Percentiles rank a stretch among this genome's conserved stretches.
phyloP scores from a whole-genome alignment of 129 eudicot species.

The carrot (Daucus carota) region DH1_v3.0 NC_030381.2:55282501-55283000 shows the following conservation, averaged over 20 bases:
- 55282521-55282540: constrained; percentile 91
- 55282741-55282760: constrained; percentile 91
- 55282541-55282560: constrained; percentile 81
- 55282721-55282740: constrained; percentile 70
- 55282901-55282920: constrained; percentile 65
- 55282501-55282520: constrained; percentile 95
- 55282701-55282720: not conserved
- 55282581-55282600: constrained; percentile 78
- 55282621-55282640: not conserved
- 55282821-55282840: constrained; percentile 85
- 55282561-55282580: constrained; percentile 99
- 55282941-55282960: constrained; percentile 76
- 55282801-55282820: constrained; percentile 69
- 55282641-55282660: not conserved
- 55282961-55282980: constrained; percentile 64
- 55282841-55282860: constrained; percentile 45
- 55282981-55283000: constrained; percentile 58
- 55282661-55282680: not conserved
- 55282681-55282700: not conserved
- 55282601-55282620: not conserved
- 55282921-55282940: constrained; percentile 59
- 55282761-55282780: constrained; percentile 77
- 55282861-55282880: constrained; percentile 79
- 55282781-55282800: constrained; percentile 91
- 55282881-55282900: constrained; percentile 52